These are phyloP conservation scores for Globisporangium rhizosaccharum DNA, from an alignment of 352 stramenopile genomes.

Conservation along the genomic window DNA sequence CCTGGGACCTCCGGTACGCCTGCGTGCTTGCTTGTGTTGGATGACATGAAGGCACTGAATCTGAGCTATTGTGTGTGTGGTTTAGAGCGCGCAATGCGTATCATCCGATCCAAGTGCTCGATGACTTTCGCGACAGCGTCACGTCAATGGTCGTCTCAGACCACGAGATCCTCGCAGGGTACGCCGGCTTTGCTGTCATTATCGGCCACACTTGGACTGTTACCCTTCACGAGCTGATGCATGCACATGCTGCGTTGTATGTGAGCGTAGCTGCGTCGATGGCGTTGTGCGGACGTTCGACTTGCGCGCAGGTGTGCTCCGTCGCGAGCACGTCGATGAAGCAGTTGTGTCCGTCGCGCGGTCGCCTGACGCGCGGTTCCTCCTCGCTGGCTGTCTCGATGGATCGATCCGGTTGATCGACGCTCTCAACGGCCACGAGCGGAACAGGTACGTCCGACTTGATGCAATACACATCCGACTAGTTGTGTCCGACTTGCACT, in stretches of 20 bases:
- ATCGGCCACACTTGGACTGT: not conserved
- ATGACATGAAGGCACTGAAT: not conserved
- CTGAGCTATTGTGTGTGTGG: not conserved
- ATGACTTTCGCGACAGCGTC: slow-evolving; percentile 88
- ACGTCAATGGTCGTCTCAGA: slow-evolving; percentile 73
- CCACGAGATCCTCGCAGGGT: slow-evolving; percentile 81
- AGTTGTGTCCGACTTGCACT: not conserved
- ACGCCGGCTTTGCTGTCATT: not conserved
- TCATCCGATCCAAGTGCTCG: slow-evolving; percentile 77
- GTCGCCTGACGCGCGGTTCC: slow-evolving; percentile 65
- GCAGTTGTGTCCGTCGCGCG: slow-evolving; percentile 72
- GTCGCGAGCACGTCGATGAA: slow-evolving; percentile 73
- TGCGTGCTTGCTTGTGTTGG: not conserved
- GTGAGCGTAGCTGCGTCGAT: slow-evolving; percentile 53
- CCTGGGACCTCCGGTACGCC: slow-evolving; percentile 65
- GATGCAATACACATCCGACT: not conserved
- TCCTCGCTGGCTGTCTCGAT: slow-evolving; percentile 77
- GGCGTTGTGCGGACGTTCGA: slow-evolving; percentile 83
- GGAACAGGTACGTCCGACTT: slow-evolving; percentile 46
- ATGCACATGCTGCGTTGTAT: not conserved
- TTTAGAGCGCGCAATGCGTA: slow-evolving; percentile 65
- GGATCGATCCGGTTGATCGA: slow-evolving; percentile 74
- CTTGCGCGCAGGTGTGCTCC: slow-evolving; percentile 59
- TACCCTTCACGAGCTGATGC: slow-evolving; percentile 1
- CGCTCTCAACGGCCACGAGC: slow-evolving; percentile 47